Evolutionary conservation across 1,284 basidiomycete species (phyloP), one percentile per base, ranked within the genome.

Genomic region (Ceratobasidium sp.): DNA sequence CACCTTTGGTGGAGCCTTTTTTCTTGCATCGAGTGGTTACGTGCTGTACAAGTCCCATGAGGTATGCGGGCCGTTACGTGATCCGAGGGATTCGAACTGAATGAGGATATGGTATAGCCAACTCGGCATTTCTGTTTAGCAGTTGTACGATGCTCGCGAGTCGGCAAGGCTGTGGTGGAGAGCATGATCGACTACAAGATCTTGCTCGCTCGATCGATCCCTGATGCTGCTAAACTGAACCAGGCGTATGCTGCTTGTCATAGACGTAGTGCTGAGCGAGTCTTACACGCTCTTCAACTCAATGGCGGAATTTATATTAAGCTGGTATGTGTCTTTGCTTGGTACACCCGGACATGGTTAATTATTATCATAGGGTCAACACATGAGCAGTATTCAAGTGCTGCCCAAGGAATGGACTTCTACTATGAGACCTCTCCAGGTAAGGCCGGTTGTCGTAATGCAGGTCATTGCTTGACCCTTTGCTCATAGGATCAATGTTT

Each of bases 221-320:
- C 65, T 29, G 49, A 67, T 64, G 47, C 70, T 60, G 49, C 68
- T 25, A 82, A 85, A 45, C 81, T 82, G 69, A 78, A 83, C 31
- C 77, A 83, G 43, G 89, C 87, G 1, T 86, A 88, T 75, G 91
- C 89, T 27, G 81, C 86, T 35, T 96, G 94, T 77, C 94, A 96
- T 79, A 84, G 80, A 32, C 84, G 93, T 31, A 94, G 92, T 76
- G 93, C 93, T 4, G 77, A 83, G 70, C 82, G 94, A 69, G 87
- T 96, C 45, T 80, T 95, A 70, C 84, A 85, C 70, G 92, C 93
- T 7, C 81, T 97, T 27, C 83, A 94, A 70, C 88, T 87, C 8
- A 98, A 98, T 76, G 96, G 96, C 82, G 93, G 94, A 15, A 87
- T 96, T 42, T 97, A 94, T 78, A 95, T 97, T 78, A 97, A 97